A percentile compares a stretch with the other conserved stretches of the same genome.
Conservation (phyloP, 2,329 filamentous ascomycete genomes). For the Akanthomyces uredinophilus region DNA sequence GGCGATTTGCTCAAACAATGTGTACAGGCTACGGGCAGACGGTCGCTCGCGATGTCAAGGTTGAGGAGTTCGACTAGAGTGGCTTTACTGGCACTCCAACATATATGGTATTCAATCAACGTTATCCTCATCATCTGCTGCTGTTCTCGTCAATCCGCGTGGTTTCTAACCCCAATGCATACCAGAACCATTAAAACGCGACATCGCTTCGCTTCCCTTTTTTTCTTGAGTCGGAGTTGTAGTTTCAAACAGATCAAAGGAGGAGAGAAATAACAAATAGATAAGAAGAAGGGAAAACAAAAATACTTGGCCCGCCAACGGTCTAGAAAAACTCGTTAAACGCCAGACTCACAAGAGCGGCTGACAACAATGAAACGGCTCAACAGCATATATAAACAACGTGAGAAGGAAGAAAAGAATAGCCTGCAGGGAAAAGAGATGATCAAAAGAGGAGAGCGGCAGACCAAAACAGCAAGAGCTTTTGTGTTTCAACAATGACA, state of each 20-base stretch:
- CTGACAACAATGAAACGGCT: not conserved
- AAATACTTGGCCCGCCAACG: not conserved
- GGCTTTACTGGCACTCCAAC: not conserved
- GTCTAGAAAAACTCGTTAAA: not conserved
- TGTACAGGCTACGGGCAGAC: too few relatives aligned
- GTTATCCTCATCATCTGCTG: not conserved
- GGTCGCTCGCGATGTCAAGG: not conserved
- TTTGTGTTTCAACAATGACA: conserved; percentile 1
- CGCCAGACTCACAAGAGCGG: not conserved
- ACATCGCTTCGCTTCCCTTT: not conserved
- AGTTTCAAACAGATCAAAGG: not conserved
- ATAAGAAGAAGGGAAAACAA: too few relatives aligned
- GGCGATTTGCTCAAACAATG: too few relatives aligned
- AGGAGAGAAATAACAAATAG: not conserved
- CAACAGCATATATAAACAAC: not conserved
- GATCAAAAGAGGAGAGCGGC: not conserved
- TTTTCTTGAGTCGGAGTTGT: not conserved
- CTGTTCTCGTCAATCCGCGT: not conserved
- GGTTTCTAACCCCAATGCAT: not conserved
- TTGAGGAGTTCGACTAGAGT: not conserved
- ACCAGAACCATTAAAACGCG: not conserved
- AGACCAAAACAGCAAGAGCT: not conserved
- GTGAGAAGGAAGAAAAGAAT: not conserved
- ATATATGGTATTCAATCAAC: not conserved
- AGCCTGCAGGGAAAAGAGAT: not conserved